These are phyloP conservation scores for Pleurozium schreberi DNA, from an alignment of 225 moss, liverwort and hornwort genomes.

Conservation along the genomic window DNA sequence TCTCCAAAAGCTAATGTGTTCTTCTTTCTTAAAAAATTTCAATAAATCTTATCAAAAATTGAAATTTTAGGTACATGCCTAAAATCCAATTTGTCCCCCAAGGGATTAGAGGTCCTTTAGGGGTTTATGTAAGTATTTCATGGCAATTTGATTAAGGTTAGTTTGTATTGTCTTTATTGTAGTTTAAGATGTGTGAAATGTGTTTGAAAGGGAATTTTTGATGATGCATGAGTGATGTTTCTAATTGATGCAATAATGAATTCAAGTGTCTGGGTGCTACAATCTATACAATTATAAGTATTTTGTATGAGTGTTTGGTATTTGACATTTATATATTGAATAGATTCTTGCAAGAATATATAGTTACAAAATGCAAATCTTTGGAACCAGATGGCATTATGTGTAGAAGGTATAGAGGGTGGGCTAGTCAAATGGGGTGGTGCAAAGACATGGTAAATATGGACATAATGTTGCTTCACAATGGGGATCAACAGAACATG, in stretches of 20 bases:
- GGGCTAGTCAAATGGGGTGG: background rate
- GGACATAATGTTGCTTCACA: background rate
- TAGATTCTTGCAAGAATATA: background rate
- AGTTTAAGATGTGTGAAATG: background rate
- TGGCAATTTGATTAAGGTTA: background rate
- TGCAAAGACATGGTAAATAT: background rate
- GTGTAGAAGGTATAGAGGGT: too few relatives aligned
- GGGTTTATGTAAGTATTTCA: background rate
- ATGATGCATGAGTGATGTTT: background rate
- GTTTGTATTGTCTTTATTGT: background rate
- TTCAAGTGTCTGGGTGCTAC: accelerated
- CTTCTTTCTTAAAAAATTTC: too few relatives aligned
- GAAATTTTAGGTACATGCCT: too few relatives aligned
- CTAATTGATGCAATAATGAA: too few relatives aligned
- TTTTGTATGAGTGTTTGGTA: background rate
- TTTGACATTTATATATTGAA: background rate
- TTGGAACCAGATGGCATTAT: background rate
- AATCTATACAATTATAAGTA: background rate
- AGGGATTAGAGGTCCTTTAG: too few relatives aligned
- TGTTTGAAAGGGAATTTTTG: background rate
- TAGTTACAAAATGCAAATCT: background rate
- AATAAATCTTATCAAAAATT: too few relatives aligned
- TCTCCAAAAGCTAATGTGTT: too few relatives aligned
- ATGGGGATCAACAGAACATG: accelerated
- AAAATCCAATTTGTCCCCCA: too few relatives aligned